phyloP scores from a whole-genome alignment of 352 stramenopile species.

The Globisporangium spinosum region DNA sequence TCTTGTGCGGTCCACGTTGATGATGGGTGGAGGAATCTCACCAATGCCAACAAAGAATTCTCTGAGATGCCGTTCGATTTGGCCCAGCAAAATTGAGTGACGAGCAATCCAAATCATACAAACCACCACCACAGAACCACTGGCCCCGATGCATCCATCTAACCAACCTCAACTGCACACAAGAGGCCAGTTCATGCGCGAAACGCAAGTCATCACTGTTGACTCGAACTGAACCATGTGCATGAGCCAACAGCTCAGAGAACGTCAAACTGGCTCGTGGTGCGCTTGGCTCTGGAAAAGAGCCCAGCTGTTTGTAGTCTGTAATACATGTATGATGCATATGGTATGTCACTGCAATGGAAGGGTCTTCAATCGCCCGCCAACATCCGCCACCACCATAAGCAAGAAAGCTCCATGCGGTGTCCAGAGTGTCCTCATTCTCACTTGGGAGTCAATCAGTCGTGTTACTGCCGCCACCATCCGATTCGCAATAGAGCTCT shows the following conservation, averaged over 20 bases:
- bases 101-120: neutral
- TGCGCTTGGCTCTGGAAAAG: neutral
- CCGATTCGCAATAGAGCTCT: constrained; percentile 5
- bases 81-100: neutral
- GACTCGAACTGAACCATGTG: neutral
- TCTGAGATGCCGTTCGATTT: neutral
- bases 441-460: neutral
- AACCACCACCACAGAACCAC: neutral
- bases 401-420: no score
- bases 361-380: neutral
- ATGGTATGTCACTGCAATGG: neutral
- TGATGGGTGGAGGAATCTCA: constrained; percentile 1
- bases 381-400: no score
- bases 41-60: neutral
- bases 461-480: constrained; percentile 2
- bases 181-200: neutral
- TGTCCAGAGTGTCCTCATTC: no score
- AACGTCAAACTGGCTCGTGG: neutral
- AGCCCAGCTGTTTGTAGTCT: neutral
- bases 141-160: neutral
- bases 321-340: no score
- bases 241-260: neutral
- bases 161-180: neutral
- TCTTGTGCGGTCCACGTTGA: neutral
- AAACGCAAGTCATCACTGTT: neutral